Conservation (phyloP, 1,139 yeast genomes). For the Pichia sp. region DNA sequence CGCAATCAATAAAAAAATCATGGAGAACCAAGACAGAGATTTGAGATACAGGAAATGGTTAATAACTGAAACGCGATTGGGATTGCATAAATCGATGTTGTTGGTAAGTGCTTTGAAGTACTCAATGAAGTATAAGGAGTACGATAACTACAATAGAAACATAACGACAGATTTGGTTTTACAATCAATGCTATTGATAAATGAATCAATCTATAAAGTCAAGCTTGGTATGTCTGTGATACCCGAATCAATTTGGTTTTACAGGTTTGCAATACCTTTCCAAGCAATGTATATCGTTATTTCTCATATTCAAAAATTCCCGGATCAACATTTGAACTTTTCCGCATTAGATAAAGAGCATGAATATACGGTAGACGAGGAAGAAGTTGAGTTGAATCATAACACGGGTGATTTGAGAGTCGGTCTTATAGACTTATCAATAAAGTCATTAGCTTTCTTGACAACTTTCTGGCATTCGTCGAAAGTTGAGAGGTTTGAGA, state of each 20-base stretch:
- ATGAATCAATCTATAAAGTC: slow-evolving; percentile 23
- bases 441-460: slow-evolving; percentile 10
- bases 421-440: slow-evolving; percentile 14
- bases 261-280: slow-evolving; percentile 24
- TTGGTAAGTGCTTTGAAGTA: slow-evolving; percentile 18
- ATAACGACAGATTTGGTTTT: slow-evolving; percentile 19
- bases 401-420: slow-evolving; percentile 18
- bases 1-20: slow-evolving; percentile 13
- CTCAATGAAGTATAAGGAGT: slow-evolving; percentile 10
- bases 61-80: slow-evolving; percentile 21
- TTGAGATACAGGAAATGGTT: slow-evolving; percentile 16
- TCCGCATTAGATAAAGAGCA: slow-evolving; percentile 8
- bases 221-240: slow-evolving; percentile 14
- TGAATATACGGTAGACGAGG: slow-evolving; percentile 17
- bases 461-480: slow-evolving; percentile 19
- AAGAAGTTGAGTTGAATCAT: slow-evolving; percentile 13
- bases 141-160: slow-evolving; percentile 1
- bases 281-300: slow-evolving; percentile 24
- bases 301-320: slow-evolving; percentile 19
- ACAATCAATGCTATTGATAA: slow-evolving; percentile 21
- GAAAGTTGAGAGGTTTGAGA: slow-evolving; percentile 16
- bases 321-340: slow-evolving; percentile 15
- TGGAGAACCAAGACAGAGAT: slow-evolving; percentile 3
- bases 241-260: slow-evolving; percentile 19
- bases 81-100: slow-evolving; percentile 21